Evolutionary conservation across 805 yeast species (phyloP), one percentile per base, ranked within the genome.

Genomic region (Babjeviella inositovora): DNA sequence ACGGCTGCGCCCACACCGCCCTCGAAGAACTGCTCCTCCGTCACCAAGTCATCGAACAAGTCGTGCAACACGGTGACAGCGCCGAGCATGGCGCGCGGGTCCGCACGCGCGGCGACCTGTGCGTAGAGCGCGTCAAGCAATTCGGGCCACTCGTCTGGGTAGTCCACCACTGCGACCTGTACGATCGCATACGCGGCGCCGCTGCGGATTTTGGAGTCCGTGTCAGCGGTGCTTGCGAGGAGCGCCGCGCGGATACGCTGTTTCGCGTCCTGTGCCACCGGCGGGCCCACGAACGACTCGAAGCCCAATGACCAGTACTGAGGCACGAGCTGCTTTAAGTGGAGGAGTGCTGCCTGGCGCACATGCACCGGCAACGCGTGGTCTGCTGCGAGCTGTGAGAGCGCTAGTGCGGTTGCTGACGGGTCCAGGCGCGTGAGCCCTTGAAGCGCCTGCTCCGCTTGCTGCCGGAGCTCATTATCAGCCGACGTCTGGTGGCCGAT

Each of bases 141-240:
- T 12, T 57, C 61, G 1, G 96, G 93, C 97, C 97, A 87, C 41
- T 82, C 93, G 39, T 90, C 97, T 0, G 98, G 98, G 38, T 67
- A 87, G 39, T 87, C 98, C 2, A 72, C 77, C 3, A 77, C 75
- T 1, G 93, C 82, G 9, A 87, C 79, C 37, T 79, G 92, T 5
- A 77, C 77, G 10, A 84, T 64, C 9, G 79, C 73, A 32, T 80
- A 73, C 2, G 85, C 70, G 2, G 77, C 65, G 23, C 77, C 62
- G 15, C 59, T 62, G 28, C 81, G 57, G 9, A 85, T 51, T 35
- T 74, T 79, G 7, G 75, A 53, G 30, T 63, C 62, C 1, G 55
- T 47, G 2, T 50, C 32, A 6, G 47, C 21, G 7, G 23, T 21
- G n/a, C n/a, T n/a, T 3, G 56, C 44, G 19, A 85, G 29, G 17